These are phyloP conservation scores for Agrocybe pediades DNA, from an alignment of 768 basidiomycete species.

Conservation along the genomic window DNA sequence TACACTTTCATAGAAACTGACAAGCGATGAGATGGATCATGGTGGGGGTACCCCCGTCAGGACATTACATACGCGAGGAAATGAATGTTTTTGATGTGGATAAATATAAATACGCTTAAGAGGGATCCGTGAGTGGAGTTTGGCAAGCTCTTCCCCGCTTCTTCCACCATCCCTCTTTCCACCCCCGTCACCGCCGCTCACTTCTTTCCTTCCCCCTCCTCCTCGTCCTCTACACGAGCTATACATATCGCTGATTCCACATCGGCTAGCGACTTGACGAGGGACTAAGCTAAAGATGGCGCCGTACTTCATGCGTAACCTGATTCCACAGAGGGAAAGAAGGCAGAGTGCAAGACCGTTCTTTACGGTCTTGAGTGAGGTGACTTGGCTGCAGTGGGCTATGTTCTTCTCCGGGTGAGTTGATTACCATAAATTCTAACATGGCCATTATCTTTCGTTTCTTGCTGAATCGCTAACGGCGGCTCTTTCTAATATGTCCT, in stretches of 20 bases:
- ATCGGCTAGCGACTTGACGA: not conserved
- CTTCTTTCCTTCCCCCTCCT: not conserved
- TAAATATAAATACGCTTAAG: not conserved
- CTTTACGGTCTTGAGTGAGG: constrained; percentile 38
- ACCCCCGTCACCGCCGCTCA: not conserved
- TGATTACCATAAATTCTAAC: constrained; percentile 19
- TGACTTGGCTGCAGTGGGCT: constrained; percentile 58
- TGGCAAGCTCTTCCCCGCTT: not conserved
- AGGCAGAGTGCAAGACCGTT: constrained; percentile 37
- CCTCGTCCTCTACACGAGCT: too few relatives aligned
- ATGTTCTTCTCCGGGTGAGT: constrained; percentile 65
- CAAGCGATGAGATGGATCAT: too few relatives aligned
- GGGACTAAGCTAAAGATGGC: constrained; percentile 4
- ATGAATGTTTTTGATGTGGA: not conserved
- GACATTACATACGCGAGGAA: not conserved
- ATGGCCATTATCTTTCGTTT: not conserved
- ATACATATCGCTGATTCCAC: too few relatives aligned
- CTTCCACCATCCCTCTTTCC: too few relatives aligned
- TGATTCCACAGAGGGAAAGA: constrained; percentile 49
- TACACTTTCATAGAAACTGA: not conserved
- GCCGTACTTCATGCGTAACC: constrained; percentile 31
- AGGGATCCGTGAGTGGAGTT: not conserved
- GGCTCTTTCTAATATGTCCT: not conserved
- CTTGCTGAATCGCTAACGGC: not conserved
- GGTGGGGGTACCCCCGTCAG: too few relatives aligned